Evolutionary conservation across 768 basidiomycete genomes (phyloP).

Genomic region (Agaricus sinodeliciosus): DNA sequence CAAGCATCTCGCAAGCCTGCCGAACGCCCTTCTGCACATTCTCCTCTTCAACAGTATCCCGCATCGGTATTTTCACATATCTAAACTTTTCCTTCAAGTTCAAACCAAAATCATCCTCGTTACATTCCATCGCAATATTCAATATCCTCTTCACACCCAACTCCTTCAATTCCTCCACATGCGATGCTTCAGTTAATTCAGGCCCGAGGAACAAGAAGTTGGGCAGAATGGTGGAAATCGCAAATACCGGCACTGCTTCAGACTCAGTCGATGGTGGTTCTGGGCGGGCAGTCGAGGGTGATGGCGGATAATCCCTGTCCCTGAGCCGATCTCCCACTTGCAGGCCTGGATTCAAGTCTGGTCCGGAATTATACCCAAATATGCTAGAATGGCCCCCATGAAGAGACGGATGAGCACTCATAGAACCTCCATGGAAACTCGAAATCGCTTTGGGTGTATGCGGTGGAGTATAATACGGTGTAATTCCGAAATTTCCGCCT

Average conservation of each 20-base stretch:
- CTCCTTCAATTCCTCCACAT: slow-evolving; percentile 65
- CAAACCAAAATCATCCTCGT: slow-evolving; percentile 67
- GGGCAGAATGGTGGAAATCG: slow-evolving; percentile 88
- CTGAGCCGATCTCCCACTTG: background rate
- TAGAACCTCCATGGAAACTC: slow-evolving; percentile 1
- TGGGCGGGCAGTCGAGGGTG: slow-evolving; percentile 61
- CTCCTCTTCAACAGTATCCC: slow-evolving; percentile 93
- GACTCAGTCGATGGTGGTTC: slow-evolving; percentile 53
- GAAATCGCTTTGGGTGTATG: slow-evolving; percentile 37
- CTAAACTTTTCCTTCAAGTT: slow-evolving; percentile 61
- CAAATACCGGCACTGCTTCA: slow-evolving; percentile 57
- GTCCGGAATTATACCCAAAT: slow-evolving; percentile 9
- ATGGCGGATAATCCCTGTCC: slow-evolving; percentile 31
- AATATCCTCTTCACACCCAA: slow-evolving; percentile 83
- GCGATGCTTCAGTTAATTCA: slow-evolving; percentile 68
- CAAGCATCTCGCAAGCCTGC: slow-evolving; percentile 81
- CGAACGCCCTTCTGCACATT: slow-evolving; percentile 75
- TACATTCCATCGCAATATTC: slow-evolving; percentile 89
- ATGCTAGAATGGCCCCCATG: slow-evolving; percentile 5
- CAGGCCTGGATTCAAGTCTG: background rate
- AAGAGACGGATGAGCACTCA: slow-evolving; percentile 3
- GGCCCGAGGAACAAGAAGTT: slow-evolving; percentile 89
- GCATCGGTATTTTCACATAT: slow-evolving; percentile 86
- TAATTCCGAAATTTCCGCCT: slow-evolving; percentile 17
- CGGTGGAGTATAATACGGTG: slow-evolving; percentile 48